A percentile compares a stretch with the other conserved stretches of the same genome.
These are phyloP conservation scores for Boletus vinaceobasis DNA, from an alignment of 768 basidiomycete genomes.

Conservation along the genomic window DNA sequence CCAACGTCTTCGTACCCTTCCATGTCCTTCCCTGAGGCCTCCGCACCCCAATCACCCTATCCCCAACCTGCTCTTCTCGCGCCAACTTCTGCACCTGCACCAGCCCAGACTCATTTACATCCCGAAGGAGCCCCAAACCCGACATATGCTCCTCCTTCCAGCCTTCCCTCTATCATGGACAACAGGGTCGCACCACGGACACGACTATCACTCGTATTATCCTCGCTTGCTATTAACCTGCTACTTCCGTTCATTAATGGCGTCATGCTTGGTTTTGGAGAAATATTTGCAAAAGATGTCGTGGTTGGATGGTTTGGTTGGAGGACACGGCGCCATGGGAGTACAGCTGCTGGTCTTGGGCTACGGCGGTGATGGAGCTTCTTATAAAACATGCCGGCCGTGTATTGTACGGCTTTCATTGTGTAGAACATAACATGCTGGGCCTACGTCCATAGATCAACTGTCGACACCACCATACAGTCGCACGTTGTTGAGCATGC, in stretches of 20 bases:
- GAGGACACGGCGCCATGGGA: slow-evolving; percentile 27
- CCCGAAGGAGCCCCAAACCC: slow-evolving; percentile 21
- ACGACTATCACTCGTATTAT: slow-evolving; percentile 63
- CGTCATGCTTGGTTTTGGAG: slow-evolving; percentile 95
- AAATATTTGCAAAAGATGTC: slow-evolving; percentile 85
- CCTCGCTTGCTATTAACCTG: slow-evolving; percentile 80
- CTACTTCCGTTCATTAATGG: slow-evolving; percentile 88
- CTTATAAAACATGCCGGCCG: not conserved
- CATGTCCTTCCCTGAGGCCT: slow-evolving; percentile 66
- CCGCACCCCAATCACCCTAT: slow-evolving; percentile 47
- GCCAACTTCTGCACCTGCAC: slow-evolving; percentile 1
- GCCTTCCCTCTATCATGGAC: slow-evolving; percentile 71
- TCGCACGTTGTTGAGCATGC: slow-evolving; percentile 51
- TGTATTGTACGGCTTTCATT: not conserved
- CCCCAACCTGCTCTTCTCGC: slow-evolving; percentile 23
- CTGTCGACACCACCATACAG: slow-evolving; percentile 27
- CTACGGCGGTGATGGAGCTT: slow-evolving; percentile 16
- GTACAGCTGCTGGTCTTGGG: slow-evolving; percentile 24
- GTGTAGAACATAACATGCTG: not conserved
- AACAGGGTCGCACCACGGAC: slow-evolving; percentile 60
- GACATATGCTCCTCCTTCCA: slow-evolving; percentile 38
- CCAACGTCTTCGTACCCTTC: slow-evolving; percentile 73
- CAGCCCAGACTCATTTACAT: slow-evolving; percentile 13
- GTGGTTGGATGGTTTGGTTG: slow-evolving; percentile 52
- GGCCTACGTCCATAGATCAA: not conserved